Evolutionary conservation across 441 rosid species (phyloP), one percentile per base, ranked within the genome.

Genomic region (Syzygium malaccense): DNA sequence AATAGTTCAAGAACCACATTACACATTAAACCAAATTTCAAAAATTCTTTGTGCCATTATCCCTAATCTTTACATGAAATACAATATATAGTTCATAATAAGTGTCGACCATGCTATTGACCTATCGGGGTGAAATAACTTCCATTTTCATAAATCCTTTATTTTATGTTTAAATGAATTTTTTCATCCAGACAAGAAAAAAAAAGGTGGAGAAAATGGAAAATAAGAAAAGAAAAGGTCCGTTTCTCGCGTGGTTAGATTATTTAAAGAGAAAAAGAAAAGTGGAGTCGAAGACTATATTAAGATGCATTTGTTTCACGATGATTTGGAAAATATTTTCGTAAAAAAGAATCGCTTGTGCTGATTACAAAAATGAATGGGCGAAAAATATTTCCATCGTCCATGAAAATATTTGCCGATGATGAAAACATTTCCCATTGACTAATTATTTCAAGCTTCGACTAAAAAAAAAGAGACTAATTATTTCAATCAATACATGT

Each of bases 171-270:
- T 71, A 14, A 10, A 37, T 10, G 51, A 4, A 37, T 20, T 19
- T 37, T 33, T 37, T 71, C 23, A 20, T 68, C 3, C 1, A 0
- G 23, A 11, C 28, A 28, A 71, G 28, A 19, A 33, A 20, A 71
- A 33, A 37, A 71, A 71, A 37, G 49, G 80, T 3, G 14, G 49
- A 71, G 51, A 71, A 71, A 37, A 71, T 37, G 28, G 28, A 26
- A 37, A 45, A 11, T 37, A 37, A 10, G 48, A 19, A 68, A 68
- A 68, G 48, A 33, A 68, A 33, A 33, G 6, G 5, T 32, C 25
- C 0, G 0, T 2, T 1, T 18, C 45, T 14, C 14, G 1, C 3
- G 1, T 0, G 14, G 8, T 10, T 5, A 68, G 4, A 18, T 68
- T 68, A 68, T 33, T 5, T 9, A 68, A 33, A 68, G 48, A 0